phyloP scores from a whole-genome alignment of 441 rosid genomes.

The Daphne laureola region DNA sequence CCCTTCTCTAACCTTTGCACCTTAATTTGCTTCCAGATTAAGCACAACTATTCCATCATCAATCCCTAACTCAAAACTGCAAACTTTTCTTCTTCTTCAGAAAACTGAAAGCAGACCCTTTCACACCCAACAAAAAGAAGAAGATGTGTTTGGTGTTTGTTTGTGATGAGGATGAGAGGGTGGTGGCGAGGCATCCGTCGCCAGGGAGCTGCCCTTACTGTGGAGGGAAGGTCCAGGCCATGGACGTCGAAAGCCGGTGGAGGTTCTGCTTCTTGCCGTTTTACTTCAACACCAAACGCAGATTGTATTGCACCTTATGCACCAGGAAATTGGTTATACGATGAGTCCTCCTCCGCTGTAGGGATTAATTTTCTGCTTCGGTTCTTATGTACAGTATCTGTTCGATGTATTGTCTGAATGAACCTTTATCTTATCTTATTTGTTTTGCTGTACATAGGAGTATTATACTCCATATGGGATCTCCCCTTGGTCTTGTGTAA shows the following conservation, averaged over 20 bases:
- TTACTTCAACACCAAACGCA: conserved; percentile 47
- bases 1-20: no score
- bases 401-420: no score
- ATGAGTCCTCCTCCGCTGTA: neutral
- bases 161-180: conserved; percentile 71
- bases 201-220: conserved; percentile 85
- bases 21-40: no score
- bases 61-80: neutral
- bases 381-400: no score
- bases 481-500: no score
- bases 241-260: conserved; percentile 70
- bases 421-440: no score
- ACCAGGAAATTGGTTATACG: conserved; percentile 42
- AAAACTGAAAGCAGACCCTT: neutral
- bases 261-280: conserved; percentile 81
- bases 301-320: conserved; percentile 48
- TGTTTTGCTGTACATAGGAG: no score
- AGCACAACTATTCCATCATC: no score
- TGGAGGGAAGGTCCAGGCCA: conserved; percentile 67
- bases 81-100: neutral
- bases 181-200: conserved; percentile 56
- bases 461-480: no score
- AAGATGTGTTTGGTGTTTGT: conserved; percentile 69
- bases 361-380: no score
- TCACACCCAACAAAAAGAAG: neutral